Evolutionary conservation across 768 basidiomycete species (phyloP).

Genomic region (Russula ochroleuca): DNA sequence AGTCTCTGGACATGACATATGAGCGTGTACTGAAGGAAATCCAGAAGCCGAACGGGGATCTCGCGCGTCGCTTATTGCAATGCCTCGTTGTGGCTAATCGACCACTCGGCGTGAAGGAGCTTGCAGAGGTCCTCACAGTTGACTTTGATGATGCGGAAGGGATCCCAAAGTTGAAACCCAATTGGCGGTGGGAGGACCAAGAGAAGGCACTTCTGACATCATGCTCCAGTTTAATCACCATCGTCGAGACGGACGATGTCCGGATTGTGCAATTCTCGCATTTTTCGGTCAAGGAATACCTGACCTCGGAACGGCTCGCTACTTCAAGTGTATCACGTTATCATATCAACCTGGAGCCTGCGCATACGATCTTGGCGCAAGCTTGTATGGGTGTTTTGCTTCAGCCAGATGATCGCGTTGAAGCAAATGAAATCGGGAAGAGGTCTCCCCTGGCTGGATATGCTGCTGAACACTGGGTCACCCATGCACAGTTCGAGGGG

Average conservation of each 20-base stretch:
- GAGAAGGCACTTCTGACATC: constrained; percentile 1
- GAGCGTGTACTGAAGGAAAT: not conserved
- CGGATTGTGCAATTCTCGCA: not conserved
- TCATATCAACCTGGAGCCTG: not conserved
- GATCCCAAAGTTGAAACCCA: not conserved
- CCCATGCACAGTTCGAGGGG: not conserved
- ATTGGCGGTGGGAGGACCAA: not conserved
- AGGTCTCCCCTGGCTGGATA: not conserved
- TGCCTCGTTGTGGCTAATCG: not conserved
- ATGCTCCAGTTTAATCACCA: not conserved
- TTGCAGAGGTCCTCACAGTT: not conserved
- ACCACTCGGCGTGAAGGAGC: not conserved
- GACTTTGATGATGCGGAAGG: not conserved
- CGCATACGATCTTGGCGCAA: not conserved
- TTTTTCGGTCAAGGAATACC: constrained; percentile 1
- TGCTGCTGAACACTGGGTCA: not conserved
- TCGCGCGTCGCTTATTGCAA: not conserved
- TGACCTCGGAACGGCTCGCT: not conserved
- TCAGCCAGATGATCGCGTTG: not conserved
- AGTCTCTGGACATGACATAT: not conserved
- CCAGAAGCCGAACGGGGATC: not conserved
- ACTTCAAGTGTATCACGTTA: not conserved
- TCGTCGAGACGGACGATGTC: not conserved
- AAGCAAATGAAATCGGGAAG: not conserved
- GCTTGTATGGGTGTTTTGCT: not conserved